Conservation (phyloP, 345 rosid genomes). For the Hibiscus mutabilis region DNA sequence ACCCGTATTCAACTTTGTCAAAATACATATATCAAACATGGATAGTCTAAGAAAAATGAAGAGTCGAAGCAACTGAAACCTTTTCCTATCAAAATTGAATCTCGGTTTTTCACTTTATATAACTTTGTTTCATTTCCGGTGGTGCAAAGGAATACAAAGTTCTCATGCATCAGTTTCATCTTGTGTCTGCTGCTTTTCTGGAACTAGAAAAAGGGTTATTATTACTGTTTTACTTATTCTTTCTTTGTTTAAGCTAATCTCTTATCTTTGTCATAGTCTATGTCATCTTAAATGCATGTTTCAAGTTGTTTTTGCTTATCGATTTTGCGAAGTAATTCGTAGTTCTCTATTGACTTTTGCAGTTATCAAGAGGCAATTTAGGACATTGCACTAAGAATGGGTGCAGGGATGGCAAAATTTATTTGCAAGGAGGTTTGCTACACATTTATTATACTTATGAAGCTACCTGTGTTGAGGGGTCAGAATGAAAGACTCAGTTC, state of each 20-base stretch:
- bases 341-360: slow-evolving; percentile 11
- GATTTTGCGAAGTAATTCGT: not conserved
- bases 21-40: too few relatives aligned
- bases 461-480: too few relatives aligned
- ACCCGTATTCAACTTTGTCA: too few relatives aligned
- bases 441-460: too few relatives aligned
- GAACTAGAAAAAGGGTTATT: slow-evolving; percentile 72
- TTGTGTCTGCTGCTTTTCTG: slow-evolving; percentile 72
- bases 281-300: not conserved
- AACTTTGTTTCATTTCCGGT: slow-evolving; percentile 28
- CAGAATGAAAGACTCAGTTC: not conserved
- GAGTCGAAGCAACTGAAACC: too few relatives aligned
- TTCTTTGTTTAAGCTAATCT: not conserved
- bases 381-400: slow-evolving; percentile 77
- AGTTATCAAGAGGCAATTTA: slow-evolving; percentile 85
- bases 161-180: slow-evolving; percentile 90
- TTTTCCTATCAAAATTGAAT: not conserved
- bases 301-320: not conserved
- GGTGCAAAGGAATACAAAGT: slow-evolving; percentile 79
- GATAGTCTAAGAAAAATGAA: too few relatives aligned
- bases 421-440: slow-evolving; percentile 80
- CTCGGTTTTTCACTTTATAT: not conserved
- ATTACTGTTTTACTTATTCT: too few relatives aligned
- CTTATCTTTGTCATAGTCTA: not conserved
- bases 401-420: slow-evolving; percentile 96